These are phyloP conservation scores for Juglanconis sp. DNA, from an alignment of 2,329 filamentous ascomycete species.

Conservation along the genomic window DNA sequence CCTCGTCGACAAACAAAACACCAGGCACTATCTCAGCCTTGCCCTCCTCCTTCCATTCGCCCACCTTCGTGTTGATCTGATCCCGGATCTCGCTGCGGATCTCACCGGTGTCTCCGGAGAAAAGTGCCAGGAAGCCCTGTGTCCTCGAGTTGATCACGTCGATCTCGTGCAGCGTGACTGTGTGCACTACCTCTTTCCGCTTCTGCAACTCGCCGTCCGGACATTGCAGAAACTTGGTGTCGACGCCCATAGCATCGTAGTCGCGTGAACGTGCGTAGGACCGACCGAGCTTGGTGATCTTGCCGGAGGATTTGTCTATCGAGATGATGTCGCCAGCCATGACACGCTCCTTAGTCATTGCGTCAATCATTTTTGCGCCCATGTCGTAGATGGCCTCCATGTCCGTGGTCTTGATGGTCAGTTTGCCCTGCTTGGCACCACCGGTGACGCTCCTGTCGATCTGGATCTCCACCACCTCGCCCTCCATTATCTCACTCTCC, in stretches of 20 bases:
- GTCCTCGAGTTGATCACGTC: conserved; percentile 99
- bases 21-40: conserved; percentile 98
- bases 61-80: conserved; percentile 98
- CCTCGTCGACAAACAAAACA: conserved; percentile 96
- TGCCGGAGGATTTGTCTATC: conserved; percentile 96
- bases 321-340: conserved; percentile 98
- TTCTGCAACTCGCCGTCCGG: conserved; percentile 97
- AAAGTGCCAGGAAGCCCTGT: conserved; percentile 95
- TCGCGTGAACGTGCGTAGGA: conserved; percentile 93
- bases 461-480: conserved; percentile 97
- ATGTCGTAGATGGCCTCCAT: conserved; percentile 99
- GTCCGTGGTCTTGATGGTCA: conserved; percentile 98
- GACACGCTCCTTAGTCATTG: conserved; percentile 98
- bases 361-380: conserved; percentile 99
- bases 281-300: conserved; percentile 94
- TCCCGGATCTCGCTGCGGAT: conserved; percentile 96
- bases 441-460: conserved; percentile 96
- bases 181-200: conserved; percentile 94
- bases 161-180: conserved; percentile 94
- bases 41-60: conserved; percentile 98
- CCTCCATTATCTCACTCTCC: conserved; percentile 98
- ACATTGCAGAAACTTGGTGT: conserved; percentile 97
- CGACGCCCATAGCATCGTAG: conserved; percentile 98
- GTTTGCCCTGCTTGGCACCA: conserved; percentile 95
- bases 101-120: conserved; percentile 96